Evolutionary conservation across 2,329 filamentous ascomycete species (phyloP), one percentile per base, ranked within the genome.

Genomic region (Conoideocrella luteorostrata): DNA sequence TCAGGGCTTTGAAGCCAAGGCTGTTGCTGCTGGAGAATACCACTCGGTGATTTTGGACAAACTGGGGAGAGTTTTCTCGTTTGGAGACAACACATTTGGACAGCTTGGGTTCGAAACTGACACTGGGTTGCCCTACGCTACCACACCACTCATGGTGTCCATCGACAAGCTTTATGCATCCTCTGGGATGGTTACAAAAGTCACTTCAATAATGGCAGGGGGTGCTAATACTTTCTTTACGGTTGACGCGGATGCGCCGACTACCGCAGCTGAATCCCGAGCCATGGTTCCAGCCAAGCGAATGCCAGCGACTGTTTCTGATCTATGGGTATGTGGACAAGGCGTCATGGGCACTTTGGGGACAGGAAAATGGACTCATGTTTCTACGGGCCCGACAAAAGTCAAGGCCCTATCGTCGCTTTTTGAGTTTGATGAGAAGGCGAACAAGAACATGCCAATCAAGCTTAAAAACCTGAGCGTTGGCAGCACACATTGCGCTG

Each of bases 51-150:
- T 81, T 1, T 73, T 89, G 13, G 87, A 91, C 58, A 77, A 78
- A 47, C 72, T 84, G 41, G 91, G 91, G 13, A 78, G 81, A 13
- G 75, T 93, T 13, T 95, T 93, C 62, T 74, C 82, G 6, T 97
- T 95, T 66, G 93, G 93, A 29, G 90, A 97, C 63, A 97, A 97
- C 66, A 82, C 82, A 0, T 78, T 80, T 34, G 93, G 93, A n/a
- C 93, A 97, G 63, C 74, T 97, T 4, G 91, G 91, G n/a, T 81
- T 91, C 54, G 80, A 88, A 40, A 78, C 77, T 42, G 80, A 80
- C 39, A 61, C 75, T 0, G 77, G 83, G 22, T 69, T 78, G 13
- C 71, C 78, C 7, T 77, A 69, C 45, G 70, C 86, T 20, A 86
- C 91, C 51, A 74, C 75, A 0, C 89, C 93, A 0, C 78, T 81